These are phyloP conservation scores for Anisodus acutangulus DNA, from an alignment of 257 asterid species.

Conservation along the genomic window DNA sequence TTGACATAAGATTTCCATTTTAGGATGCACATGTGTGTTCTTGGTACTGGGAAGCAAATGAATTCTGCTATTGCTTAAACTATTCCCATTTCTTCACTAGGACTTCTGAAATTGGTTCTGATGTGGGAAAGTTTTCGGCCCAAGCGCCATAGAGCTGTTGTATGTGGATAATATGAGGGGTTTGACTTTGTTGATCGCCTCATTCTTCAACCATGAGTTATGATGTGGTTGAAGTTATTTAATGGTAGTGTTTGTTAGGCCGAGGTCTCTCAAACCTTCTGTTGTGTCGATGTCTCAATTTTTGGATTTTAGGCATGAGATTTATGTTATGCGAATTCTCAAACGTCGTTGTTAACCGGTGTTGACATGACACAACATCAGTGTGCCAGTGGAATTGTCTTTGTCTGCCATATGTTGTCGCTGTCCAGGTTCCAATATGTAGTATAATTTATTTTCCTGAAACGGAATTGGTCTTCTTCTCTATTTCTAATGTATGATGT, in stretches of 20 bases:
- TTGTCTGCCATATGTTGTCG: not conserved
- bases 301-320: not conserved
- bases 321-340: conserved; percentile 4
- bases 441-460: not conserved
- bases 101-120: not conserved
- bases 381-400: not conserved
- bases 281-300: not conserved
- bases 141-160: not conserved
- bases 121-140: not conserved
- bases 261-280: conserved; percentile 21
- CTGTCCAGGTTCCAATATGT: not conserved
- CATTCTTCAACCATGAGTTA: conserved; percentile 13
- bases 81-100: not conserved
- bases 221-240: conserved; percentile 9
- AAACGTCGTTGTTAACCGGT: not conserved
- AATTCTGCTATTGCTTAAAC: not conserved
- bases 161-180: conserved; percentile 15
- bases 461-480: not conserved
- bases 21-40: not conserved
- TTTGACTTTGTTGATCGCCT: conserved; percentile 8
- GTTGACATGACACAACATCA: conserved; percentile 6
- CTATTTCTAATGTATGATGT: not conserved
- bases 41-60: conserved; percentile 8
- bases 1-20: not conserved
- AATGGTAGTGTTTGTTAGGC: not conserved